phyloP scores from a whole-genome alignment of 768 basidiomycete species.

The Leccinum subgranulosum region DNA sequence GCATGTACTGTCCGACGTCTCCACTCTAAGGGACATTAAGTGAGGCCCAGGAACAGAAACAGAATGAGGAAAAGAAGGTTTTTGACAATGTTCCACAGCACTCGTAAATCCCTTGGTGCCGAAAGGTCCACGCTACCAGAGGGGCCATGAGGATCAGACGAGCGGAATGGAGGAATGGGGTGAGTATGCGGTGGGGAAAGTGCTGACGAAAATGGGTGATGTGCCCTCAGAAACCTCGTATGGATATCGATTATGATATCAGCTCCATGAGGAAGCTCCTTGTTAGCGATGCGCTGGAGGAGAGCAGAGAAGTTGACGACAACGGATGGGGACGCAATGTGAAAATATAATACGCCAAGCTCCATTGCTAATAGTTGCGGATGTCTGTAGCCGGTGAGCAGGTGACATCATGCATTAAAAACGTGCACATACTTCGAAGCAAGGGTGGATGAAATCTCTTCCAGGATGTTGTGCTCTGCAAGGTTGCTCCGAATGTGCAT shows the following conservation, averaged over 20 bases:
- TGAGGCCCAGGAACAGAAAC: background rate
- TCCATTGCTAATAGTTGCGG: background rate
- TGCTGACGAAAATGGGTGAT: background rate
- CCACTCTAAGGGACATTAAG: background rate
- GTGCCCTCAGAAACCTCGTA: background rate
- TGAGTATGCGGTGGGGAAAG: background rate
- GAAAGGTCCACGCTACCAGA: background rate
- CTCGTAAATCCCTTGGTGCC: background rate
- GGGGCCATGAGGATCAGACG: background rate
- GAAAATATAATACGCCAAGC: background rate
- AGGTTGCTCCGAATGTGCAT: background rate
- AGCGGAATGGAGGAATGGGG: background rate
- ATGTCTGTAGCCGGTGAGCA: background rate
- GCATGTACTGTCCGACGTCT: no score
- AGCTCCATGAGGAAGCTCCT: background rate
- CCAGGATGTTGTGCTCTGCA: background rate
- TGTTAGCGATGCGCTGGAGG: background rate
- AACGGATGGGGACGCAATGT: background rate
- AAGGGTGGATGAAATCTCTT: background rate
- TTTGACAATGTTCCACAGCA: background rate
- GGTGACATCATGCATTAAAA: background rate
- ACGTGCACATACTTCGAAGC: background rate
- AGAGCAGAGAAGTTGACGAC: background rate
- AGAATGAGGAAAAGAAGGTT: background rate
- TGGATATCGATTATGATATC: background rate